Base-by-base conservation (phyloP, 2,329 filamentous ascomycete species). In the Blastomyces parvus region DNA sequence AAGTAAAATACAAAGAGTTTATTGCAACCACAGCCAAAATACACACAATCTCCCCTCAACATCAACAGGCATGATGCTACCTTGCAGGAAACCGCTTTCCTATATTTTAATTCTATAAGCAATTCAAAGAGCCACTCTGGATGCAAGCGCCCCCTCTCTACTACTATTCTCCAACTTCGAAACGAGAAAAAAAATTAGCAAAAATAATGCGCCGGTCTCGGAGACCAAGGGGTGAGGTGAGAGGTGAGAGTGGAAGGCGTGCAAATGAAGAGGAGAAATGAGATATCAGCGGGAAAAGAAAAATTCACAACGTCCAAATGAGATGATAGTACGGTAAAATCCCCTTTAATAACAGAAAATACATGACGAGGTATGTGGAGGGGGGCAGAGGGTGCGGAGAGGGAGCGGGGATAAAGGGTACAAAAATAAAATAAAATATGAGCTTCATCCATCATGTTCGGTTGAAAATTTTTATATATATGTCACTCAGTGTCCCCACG, bases 401-500 rank as follows among this genome's bases (percentile, higher is more conserved):
- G 30, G 30, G 30, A 5, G 6, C 5, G 33, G 33, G 33, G 8
- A 36, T 36, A 1, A 36, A 30, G 30, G 33, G 33, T 3, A 58
- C 30, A 58, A 25, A 40, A 58, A 22, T n/a, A n/a, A n/a, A n/a
- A n/a, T n/a, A 27, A 42, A 9, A 40, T 13, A 33, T 42, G 33
- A 38, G 36, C 22, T 57, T 58, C 55, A 58, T 58, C n/a, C 55
- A 25, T 42, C 55, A 59, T 46, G 36, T 27, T 59, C 17, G 19
- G 17, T 11, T 56, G 53, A 56, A 22, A 44, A 22, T 30, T 22
- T 3, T 36, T n/a, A 57, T n/a, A 42, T 27, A 42, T 58, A 27
- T 59, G 33, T 40, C 55, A 57, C 33, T 25, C 33, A 40, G 22
- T 33, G 55, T 44, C 40, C 56, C 56, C 38, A 38, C 56, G 27